A percentile compares a stretch with the other conserved stretches of the same genome.
phyloP scores from a whole-genome alignment of 1,139 yeast species.

The Saccharomycopsis hybrid region DNA sequence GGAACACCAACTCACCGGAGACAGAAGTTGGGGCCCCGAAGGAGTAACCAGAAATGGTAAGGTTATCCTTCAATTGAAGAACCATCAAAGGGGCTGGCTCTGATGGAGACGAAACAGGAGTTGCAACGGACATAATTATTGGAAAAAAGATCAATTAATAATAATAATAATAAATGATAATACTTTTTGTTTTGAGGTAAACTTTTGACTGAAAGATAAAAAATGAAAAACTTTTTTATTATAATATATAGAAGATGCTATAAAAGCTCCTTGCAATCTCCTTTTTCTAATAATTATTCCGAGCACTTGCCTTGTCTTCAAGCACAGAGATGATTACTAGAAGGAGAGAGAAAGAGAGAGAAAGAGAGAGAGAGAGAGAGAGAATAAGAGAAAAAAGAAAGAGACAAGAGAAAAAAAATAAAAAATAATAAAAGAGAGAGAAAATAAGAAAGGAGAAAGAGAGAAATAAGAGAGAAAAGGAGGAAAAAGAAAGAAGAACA shows the following conservation, averaged over 20 bases:
- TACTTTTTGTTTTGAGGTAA: too few species aligned
- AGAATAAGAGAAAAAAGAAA: constrained; percentile 1
- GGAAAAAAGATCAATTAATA: too few species aligned
- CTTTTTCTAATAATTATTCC: not conserved
- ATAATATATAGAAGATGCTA: too few species aligned
- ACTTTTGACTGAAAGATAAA: too few species aligned
- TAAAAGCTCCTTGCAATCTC: not conserved
- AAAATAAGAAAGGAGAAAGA: not conserved
- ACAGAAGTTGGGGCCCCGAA: constrained; percentile 88
- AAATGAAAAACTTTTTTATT: too few species aligned
- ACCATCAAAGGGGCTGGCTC: constrained; percentile 76
- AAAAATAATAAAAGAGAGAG: not conserved
- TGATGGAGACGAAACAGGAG: constrained; percentile 87
- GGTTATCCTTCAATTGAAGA: constrained; percentile 87
- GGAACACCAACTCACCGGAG: constrained; percentile 98
- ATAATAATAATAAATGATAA: too few species aligned
- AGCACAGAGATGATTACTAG: not conserved
- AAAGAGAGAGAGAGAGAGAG: not conserved
- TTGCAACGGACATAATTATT: constrained; percentile 28
- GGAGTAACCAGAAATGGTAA: constrained; percentile 89
- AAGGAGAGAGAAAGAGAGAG: constrained; percentile 1
- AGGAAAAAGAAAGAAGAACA: not conserved
- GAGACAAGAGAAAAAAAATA: not conserved
- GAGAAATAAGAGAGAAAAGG: not conserved
- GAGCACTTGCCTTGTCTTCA: not conserved